Conservation (phyloP, 129 eudicot genomes). For the Helianthus annuus region DNA sequence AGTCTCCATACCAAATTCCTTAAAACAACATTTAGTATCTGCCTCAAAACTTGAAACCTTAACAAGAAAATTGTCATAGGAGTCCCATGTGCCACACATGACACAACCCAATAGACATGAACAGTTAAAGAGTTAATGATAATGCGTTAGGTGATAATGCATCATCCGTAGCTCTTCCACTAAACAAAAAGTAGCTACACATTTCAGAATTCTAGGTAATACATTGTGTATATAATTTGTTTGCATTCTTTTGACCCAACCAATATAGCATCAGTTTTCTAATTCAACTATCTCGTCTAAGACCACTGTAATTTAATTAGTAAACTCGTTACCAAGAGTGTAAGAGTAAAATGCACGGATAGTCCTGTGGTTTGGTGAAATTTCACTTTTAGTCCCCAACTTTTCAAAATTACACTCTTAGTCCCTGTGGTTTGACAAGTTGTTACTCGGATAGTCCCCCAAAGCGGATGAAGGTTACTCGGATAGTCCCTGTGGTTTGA, state of each 20-base stretch:
- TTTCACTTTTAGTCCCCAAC: no score
- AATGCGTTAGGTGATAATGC: slow-evolving; percentile 36
- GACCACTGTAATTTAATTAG: neutral
- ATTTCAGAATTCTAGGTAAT: slow-evolving; percentile 13
- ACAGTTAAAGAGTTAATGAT: neutral
- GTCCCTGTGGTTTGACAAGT: no score
- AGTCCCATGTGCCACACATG: slow-evolving; percentile 5
- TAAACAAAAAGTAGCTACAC: slow-evolving; percentile 17
- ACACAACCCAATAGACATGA: slow-evolving; percentile 7
- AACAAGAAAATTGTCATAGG: neutral
- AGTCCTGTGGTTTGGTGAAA: no score
- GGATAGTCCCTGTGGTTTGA: no score
- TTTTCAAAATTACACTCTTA: no score
- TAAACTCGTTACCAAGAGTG: neutral
- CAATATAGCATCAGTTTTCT: slow-evolving; percentile 8
- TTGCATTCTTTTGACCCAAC: slow-evolving; percentile 28
- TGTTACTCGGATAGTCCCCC: no score
- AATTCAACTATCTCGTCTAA: slow-evolving; percentile 23
- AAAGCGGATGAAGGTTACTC: no score
- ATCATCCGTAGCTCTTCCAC: slow-evolving; percentile 20
- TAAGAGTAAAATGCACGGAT: no score
- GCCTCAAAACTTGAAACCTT: neutral
- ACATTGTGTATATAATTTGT: slow-evolving; percentile 13
- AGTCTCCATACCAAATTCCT: no score
- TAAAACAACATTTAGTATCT: neutral